A percentile compares a stretch with the other conserved stretches of the same genome.
Evolutionary conservation across 331 rosid genomes (phyloP).

Genomic region (Malus hybrid): DNA sequence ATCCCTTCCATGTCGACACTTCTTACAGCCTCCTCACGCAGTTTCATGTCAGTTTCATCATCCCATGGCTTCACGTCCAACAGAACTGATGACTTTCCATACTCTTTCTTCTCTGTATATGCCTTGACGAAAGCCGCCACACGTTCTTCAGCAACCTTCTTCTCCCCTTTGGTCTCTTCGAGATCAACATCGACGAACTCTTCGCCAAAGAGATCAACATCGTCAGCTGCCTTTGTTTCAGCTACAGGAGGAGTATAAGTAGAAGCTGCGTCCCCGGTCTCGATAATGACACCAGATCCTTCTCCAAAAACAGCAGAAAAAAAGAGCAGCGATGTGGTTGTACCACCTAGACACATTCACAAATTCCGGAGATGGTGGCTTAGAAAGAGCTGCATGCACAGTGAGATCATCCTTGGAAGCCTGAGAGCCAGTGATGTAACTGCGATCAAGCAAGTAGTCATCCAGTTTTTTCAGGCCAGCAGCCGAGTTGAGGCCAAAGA

Average conservation of each 20-base stretch:
- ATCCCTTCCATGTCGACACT: constrained; percentile 69
- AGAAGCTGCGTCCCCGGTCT: constrained; percentile 49
- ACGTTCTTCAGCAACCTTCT: constrained; percentile 89
- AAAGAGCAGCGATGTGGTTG: constrained; percentile 70
- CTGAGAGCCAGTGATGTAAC: constrained; percentile 82
- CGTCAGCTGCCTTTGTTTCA: constrained; percentile 78
- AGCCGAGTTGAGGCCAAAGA: constrained; percentile 38
- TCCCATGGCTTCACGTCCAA: constrained; percentile 99
- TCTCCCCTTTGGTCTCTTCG: constrained; percentile 92
- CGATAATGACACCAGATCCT: constrained; percentile 66
- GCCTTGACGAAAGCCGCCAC: constrained; percentile 73
- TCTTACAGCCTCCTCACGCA: constrained; percentile 92
- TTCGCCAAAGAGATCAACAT: constrained; percentile 38
- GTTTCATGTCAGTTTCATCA: constrained; percentile 88
- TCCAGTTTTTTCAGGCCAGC: constrained; percentile 78
- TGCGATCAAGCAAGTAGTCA: constrained; percentile 69
- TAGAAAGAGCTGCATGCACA: constrained; percentile 49
- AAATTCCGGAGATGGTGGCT: constrained; percentile 46
- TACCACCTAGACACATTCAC: constrained; percentile 74
- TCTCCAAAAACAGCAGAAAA: constrained; percentile 27
- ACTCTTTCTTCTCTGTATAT: constrained; percentile 70
- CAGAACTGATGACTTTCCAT: constrained; percentile 86
- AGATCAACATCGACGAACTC: constrained; percentile 7
- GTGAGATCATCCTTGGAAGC: constrained; percentile 89
- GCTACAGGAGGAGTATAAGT: constrained; percentile 52